Conservation (phyloP, 306 rosid species). For the Ochetophila trinervis region DNA sequence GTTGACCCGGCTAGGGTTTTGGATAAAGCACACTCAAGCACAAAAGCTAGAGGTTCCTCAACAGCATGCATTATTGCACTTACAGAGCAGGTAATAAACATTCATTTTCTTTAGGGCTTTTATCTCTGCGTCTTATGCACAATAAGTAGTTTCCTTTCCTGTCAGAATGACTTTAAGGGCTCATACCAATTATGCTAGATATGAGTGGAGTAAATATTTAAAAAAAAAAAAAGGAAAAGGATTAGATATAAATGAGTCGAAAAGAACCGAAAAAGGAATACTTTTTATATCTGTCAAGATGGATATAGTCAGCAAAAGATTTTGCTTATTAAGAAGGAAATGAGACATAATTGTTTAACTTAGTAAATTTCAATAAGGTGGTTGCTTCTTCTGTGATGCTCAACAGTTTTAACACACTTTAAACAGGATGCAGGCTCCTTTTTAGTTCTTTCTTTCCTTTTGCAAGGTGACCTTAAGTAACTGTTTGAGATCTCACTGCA, state of each 20-base stretch:
- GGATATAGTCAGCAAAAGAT: no score
- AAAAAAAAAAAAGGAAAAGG: no score
- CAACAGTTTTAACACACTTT: no score
- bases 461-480: not conserved
- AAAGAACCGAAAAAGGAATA: no score
- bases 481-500: conserved; percentile 30
- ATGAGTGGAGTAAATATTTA: not conserved
- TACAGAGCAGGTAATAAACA: conserved; percentile 63
- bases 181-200: not conserved
- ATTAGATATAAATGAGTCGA: no score
- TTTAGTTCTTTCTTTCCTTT: no score
- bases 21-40: conserved; percentile 90
- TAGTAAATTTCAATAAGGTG: no score
- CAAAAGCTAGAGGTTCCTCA: conserved; percentile 90
- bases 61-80: conserved; percentile 97
- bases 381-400: no score
- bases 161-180: not conserved
- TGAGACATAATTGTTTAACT: no score
- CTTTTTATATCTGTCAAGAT: no score
- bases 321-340: no score
- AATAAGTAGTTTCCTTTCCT: not conserved
- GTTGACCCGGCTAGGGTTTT: conserved; percentile 91
- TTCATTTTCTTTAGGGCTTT: conserved; percentile 9
- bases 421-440: no score
- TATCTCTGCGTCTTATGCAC: not conserved